Evolutionary conservation across 1,139 yeast species (phyloP).

Genomic region (Yueomyces sp.): DNA sequence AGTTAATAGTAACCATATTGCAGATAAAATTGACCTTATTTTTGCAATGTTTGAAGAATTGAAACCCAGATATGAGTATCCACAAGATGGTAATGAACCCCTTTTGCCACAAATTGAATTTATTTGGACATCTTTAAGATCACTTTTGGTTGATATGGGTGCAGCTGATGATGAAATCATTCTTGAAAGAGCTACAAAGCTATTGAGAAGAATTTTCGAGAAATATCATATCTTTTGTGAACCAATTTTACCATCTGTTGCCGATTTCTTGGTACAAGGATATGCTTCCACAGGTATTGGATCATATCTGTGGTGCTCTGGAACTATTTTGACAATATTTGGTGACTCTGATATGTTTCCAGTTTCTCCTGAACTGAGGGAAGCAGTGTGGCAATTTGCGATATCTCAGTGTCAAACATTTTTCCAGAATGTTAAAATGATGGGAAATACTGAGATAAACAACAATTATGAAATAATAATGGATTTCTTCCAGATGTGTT

Average conservation of each 20-base stretch:
- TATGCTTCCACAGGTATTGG: constrained; percentile 62
- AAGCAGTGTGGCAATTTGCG: constrained; percentile 40
- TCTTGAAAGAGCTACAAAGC: constrained; percentile 61
- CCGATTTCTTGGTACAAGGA: constrained; percentile 50
- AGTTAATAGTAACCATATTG: constrained; percentile 34
- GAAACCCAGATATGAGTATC: constrained; percentile 28
- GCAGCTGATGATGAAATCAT: constrained; percentile 15
- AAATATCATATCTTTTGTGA: constrained; percentile 39
- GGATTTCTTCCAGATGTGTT: constrained; percentile 77
- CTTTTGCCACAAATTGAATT: constrained; percentile 16
- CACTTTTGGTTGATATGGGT: constrained; percentile 13
- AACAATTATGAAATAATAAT: constrained; percentile 60
- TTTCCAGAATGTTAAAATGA: constrained; percentile 24
- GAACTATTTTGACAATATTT: constrained; percentile 66
- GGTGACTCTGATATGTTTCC: constrained; percentile 42
- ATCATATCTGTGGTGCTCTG: constrained; percentile 85
- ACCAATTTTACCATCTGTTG: constrained; percentile 52
- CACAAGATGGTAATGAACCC: constrained; percentile 21
- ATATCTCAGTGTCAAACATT: constrained; percentile 34
- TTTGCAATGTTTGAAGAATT: constrained; percentile 60
- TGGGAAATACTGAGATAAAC: constrained; percentile 28
- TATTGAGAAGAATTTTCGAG: constrained; percentile 53
- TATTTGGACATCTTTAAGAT: constrained; percentile 15
- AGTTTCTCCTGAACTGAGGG: constrained; percentile 22
- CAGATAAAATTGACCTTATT: constrained; percentile 66